These are phyloP conservation scores for Fusarium anguioides DNA, from an alignment of 2,329 filamentous ascomycete species.

Conservation along the genomic window DNA sequence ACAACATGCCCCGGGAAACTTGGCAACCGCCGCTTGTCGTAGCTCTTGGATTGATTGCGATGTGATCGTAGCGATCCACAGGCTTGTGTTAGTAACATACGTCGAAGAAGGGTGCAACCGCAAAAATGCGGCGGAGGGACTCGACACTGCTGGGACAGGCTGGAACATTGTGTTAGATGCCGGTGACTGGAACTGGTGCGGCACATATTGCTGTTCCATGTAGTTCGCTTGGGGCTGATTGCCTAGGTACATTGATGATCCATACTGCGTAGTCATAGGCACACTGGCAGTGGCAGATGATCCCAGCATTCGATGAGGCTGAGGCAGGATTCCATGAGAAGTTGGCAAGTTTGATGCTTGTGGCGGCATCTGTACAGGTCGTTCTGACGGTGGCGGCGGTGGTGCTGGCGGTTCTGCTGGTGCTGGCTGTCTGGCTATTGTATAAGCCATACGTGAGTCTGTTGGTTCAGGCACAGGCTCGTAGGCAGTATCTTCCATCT, in stretches of 20 bases:
- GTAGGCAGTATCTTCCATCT: slow-evolving; percentile 37
- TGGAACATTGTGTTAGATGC: slow-evolving; percentile 42
- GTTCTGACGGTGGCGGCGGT: too few relatives aligned
- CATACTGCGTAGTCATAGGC: slow-evolving; percentile 51
- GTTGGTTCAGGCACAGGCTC: slow-evolving; percentile 43
- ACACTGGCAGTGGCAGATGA: slow-evolving; percentile 41
- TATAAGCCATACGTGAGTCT: slow-evolving; percentile 41
- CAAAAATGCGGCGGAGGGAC: slow-evolving; percentile 70
- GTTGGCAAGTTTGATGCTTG: slow-evolving; percentile 32
- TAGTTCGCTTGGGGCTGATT: slow-evolving; percentile 54
- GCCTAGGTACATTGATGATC: slow-evolving; percentile 53
- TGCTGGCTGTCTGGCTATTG: slow-evolving; percentile 33
- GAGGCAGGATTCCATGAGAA: slow-evolving; percentile 32
- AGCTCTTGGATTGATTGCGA: slow-evolving; percentile 70
- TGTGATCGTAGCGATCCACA: slow-evolving; percentile 75
- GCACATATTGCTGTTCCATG: slow-evolving; percentile 48
- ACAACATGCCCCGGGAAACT: slow-evolving; percentile 69
- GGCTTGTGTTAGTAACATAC: slow-evolving; percentile 59
- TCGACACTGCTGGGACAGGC: slow-evolving; percentile 33
- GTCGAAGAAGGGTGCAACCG: slow-evolving; percentile 74
- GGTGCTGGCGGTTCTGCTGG: not conserved
- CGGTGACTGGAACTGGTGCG: slow-evolving; percentile 45
- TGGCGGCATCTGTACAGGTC: slow-evolving; percentile 39
- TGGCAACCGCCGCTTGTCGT: slow-evolving; percentile 68
- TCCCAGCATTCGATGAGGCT: slow-evolving; percentile 42